Conservation (phyloP, 2,329 filamentous ascomycete species). For the Pseudogymnoascus sp. region DNA sequence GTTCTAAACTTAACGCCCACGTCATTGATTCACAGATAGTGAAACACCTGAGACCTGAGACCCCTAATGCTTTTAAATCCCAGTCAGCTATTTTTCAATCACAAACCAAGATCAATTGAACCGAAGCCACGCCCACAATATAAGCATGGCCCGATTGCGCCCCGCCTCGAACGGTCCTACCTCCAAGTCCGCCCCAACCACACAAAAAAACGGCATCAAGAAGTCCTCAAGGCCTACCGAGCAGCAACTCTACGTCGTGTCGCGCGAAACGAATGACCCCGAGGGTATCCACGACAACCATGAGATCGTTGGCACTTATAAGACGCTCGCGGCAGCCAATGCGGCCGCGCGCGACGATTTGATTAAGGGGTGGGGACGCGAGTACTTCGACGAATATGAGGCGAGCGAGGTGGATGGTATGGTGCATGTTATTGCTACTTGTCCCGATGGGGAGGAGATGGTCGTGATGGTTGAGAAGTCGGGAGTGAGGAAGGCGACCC, state of each 20-base stretch:
- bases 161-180: not conserved
- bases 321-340: not conserved
- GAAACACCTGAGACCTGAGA: not conserved
- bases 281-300: not conserved
- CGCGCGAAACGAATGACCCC: not conserved
- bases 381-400: not conserved
- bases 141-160: not conserved
- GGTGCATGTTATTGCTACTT: not conserved
- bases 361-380: not conserved
- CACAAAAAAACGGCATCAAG: not conserved
- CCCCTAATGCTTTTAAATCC: not conserved
- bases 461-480: not conserved
- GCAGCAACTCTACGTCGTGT: not conserved
- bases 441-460: not conserved
- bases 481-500: not conserved
- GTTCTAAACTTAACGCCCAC: not conserved
- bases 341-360: not conserved
- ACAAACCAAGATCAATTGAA: conserved; percentile 27
- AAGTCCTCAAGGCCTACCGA: not conserved
- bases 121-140: not conserved
- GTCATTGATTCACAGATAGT: not conserved
- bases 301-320: not conserved
- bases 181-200: not conserved
- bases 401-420: not conserved
- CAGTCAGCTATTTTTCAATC: not conserved